Conservation (phyloP, 345 rosid species). For the Laguncularia racemosa region DNA sequence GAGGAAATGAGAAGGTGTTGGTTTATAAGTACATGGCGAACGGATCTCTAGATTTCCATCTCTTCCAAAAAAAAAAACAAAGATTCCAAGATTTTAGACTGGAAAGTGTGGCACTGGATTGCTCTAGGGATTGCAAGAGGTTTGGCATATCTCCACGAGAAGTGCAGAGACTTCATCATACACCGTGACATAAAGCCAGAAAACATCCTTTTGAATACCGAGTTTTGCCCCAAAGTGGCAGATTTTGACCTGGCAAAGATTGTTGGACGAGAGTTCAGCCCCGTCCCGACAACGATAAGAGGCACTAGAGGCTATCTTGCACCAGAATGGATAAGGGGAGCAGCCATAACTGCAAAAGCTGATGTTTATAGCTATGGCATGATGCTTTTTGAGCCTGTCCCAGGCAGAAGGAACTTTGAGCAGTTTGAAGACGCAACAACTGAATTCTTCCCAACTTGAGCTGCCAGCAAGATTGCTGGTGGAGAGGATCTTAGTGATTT, state of each 20-base stretch:
- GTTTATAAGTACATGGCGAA: slow-evolving; percentile 75
- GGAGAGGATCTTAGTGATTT: slow-evolving; percentile 37
- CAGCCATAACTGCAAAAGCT: slow-evolving; percentile 60
- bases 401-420: slow-evolving; percentile 63
- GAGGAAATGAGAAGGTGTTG: slow-evolving; percentile 42
- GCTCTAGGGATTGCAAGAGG: slow-evolving; percentile 73
- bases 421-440: slow-evolving; percentile 35
- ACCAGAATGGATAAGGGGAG: slow-evolving; percentile 79
- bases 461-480: slow-evolving; percentile 31
- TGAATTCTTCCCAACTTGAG: slow-evolving; percentile 48
- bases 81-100: slow-evolving; percentile 26
- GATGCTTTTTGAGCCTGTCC: slow-evolving; percentile 69
- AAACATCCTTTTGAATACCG: slow-evolving; percentile 56
- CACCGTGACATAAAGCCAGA: slow-evolving; percentile 79
- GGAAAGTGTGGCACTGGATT: slow-evolving; percentile 48
- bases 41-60: slow-evolving; percentile 55
- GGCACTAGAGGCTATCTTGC: slow-evolving; percentile 86
- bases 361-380: slow-evolving; percentile 80
- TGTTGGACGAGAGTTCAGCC: slow-evolving; percentile 62
- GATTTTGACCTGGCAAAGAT: slow-evolving; percentile 80
- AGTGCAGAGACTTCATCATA: slow-evolving; percentile 69
- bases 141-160: slow-evolving; percentile 56
- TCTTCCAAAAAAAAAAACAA: slow-evolving; percentile 28
- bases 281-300: slow-evolving; percentile 67
- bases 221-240: slow-evolving; percentile 60